phyloP scores from a whole-genome alignment of 345 rosid species.

The Arabidopsis suecica region DNA sequence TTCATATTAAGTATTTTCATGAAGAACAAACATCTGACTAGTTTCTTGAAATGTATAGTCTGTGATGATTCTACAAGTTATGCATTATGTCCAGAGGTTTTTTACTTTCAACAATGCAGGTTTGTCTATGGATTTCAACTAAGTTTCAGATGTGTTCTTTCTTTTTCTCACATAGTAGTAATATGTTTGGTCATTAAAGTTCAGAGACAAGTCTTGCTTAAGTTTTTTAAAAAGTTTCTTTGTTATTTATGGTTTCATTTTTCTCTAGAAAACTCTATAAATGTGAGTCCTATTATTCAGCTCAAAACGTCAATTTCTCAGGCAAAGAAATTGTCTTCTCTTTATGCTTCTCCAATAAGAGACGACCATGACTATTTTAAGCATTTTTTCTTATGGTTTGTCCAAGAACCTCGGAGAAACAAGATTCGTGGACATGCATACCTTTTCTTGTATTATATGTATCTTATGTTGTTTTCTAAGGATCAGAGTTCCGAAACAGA shows the following conservation, averaged over 20 bases:
- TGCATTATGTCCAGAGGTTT: too few relatives aligned
- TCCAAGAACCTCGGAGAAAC: constrained; percentile 51
- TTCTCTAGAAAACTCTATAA: background rate
- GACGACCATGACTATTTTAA: constrained; percentile 27
- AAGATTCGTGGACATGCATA: constrained; percentile 30
- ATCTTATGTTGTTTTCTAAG: constrained; percentile 26
- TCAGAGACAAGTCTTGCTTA: constrained; percentile 1
- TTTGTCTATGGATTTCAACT: background rate
- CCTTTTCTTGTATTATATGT: constrained; percentile 16
- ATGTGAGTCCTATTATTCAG: constrained; percentile 31
- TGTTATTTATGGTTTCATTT: constrained; percentile 5
- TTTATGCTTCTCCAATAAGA: background rate
- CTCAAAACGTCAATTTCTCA: constrained; percentile 30
- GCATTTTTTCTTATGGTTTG: constrained; percentile 32
- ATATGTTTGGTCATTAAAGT: background rate
- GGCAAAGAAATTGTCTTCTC: constrained; percentile 27
- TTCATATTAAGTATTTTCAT: too few relatives aligned
- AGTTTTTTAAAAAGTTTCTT: constrained; percentile 3
- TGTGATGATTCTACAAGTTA: background rate
- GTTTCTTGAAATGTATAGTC: background rate
- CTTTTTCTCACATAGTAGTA: constrained; percentile 6
- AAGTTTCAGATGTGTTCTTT: background rate
- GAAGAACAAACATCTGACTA: too few relatives aligned
- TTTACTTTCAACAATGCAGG: background rate
- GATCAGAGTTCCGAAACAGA: constrained; percentile 26